These are phyloP conservation scores for Thuja plicata DNA, from an alignment of 83 land plant species.

Conservation along the genomic window DNA sequence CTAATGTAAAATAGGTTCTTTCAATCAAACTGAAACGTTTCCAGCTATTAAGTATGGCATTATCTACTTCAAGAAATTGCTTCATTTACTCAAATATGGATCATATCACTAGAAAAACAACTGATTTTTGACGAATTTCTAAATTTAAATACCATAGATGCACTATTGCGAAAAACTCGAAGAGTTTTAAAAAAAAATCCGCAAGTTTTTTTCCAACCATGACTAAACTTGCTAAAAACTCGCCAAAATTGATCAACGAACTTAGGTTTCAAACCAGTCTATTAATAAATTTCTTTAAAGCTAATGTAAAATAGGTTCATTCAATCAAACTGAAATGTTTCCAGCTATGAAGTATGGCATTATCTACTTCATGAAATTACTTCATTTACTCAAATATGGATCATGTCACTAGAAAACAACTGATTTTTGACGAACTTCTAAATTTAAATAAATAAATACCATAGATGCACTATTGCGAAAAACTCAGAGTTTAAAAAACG, in stretches of 20 bases:
- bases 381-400: not conserved
- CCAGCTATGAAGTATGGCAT: not conserved
- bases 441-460: too few species aligned
- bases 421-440: too few species aligned
- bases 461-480: too few species aligned
- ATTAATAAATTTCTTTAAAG: not conserved
- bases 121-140: too few species aligned
- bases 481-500: too few species aligned
- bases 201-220: too few species aligned
- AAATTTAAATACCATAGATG: too few species aligned
- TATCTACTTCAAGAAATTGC: not conserved
- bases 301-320: not conserved
- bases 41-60: not conserved
- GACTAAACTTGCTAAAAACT: too few species aligned
- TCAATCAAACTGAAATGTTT: not conserved
- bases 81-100: not conserved
- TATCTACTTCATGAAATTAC: not conserved
- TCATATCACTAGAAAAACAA: too few species aligned
- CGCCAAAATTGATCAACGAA: not conserved
- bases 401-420: too few species aligned
- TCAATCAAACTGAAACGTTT: not conserved
- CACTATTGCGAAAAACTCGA: too few species aligned
- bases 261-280: not conserved
- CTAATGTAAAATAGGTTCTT: not conserved
- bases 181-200: too few species aligned